Evolutionary conservation across 176 grass and related monocot genomes (phyloP).

Genomic region (Raddia guianensis): DNA sequence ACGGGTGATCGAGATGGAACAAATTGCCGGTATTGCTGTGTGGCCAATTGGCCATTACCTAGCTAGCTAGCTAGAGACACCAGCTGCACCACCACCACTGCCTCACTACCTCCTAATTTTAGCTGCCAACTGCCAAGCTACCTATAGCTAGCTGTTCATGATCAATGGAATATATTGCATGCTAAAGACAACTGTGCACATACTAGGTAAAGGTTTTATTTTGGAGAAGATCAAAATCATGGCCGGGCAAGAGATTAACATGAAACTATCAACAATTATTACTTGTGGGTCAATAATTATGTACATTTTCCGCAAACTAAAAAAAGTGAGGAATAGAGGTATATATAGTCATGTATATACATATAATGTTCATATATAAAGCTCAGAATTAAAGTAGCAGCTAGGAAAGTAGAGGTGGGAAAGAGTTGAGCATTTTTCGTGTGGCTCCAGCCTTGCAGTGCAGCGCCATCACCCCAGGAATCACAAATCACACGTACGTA

Average conservation of each 20-base stretch:
- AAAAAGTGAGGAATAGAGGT: background rate
- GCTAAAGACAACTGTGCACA: background rate
- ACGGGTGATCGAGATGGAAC: background rate
- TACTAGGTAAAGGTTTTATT: background rate
- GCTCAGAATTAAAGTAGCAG: constrained; percentile 11
- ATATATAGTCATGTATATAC: background rate
- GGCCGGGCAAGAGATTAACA: background rate
- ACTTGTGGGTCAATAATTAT: background rate
- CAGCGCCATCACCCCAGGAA: constrained; percentile 47
- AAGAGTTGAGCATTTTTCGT: background rate
- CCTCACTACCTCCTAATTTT: constrained; percentile 45
- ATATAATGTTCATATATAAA: background rate
- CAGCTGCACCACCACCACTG: constrained; percentile 37
- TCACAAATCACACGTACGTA: background rate
- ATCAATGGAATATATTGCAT: background rate
- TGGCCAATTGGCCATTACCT: constrained; percentile 27
- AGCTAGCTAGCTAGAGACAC: constrained; percentile 21
- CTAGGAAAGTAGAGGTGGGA: constrained; percentile 5
- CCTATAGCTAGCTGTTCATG: constrained; percentile 16
- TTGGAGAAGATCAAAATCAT: background rate
- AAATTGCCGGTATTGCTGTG: constrained; percentile 37
- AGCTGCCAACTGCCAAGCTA: constrained; percentile 52
- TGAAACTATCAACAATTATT: constrained; percentile 14
- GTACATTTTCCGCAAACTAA: background rate
- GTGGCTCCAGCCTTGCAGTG: constrained; percentile 53